A percentile compares a stretch with the other conserved stretches of the same genome.
Conservation (phyloP, 2,329 filamentous ascomycete species). For the Fusarium lyarnte region DNA sequence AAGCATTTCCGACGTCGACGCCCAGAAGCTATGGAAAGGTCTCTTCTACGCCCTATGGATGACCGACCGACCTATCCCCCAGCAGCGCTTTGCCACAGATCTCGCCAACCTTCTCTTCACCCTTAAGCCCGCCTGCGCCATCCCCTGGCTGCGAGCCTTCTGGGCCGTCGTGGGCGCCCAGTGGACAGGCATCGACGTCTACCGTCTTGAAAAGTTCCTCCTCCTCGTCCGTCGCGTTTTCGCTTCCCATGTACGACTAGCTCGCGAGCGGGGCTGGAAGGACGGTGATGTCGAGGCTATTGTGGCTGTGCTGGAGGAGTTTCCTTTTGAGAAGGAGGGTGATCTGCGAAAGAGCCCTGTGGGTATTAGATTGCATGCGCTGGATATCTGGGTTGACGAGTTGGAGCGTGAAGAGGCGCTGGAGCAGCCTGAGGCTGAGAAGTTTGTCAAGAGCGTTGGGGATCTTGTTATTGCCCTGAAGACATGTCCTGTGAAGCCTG, state of each 20-base stretch:
- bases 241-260: conserved; percentile 70
- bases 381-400: conserved; percentile 95
- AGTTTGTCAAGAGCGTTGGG: conserved; percentile 64
- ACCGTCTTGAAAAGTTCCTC: conserved; percentile 93
- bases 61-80: conserved; percentile 87
- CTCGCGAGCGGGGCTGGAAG: conserved; percentile 48
- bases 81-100: conserved; percentile 83
- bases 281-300: conserved; percentile 45
- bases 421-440: conserved; percentile 49
- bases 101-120: conserved; percentile 74
- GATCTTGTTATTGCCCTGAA: conserved; percentile 65
- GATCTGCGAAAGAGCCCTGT: conserved; percentile 74
- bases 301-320: conserved; percentile 43
- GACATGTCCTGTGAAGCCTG: conserved; percentile 73
- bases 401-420: conserved; percentile 74
- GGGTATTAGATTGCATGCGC: conserved; percentile 84
- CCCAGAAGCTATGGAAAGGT: conserved; percentile 93
- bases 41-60: conserved; percentile 95
- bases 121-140: conserved; percentile 59
- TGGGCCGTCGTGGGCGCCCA: conserved; percentile 76
- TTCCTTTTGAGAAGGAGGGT: conserved; percentile 49
- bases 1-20: conserved; percentile 72
- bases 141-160: conserved; percentile 69
- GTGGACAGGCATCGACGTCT: conserved; percentile 78
- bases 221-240: conserved; percentile 83